Conservation (phyloP, 1,139 yeast genomes). For the Eremothecium coryli region DNA sequence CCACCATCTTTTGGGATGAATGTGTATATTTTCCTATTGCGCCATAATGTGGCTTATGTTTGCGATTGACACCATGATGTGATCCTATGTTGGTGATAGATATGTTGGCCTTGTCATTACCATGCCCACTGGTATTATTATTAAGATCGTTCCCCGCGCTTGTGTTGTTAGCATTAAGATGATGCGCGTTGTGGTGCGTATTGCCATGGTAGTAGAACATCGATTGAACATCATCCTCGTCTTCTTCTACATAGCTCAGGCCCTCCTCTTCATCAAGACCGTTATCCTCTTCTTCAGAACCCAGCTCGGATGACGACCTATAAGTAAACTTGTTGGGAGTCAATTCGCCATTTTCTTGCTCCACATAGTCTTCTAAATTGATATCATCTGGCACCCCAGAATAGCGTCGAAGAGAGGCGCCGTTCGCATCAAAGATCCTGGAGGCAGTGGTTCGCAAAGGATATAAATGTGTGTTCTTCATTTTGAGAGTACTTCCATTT, state of each 20-base stretch:
- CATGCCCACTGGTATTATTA: neutral
- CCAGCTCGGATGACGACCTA: constrained; percentile 9
- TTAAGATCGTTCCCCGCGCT: constrained; percentile 2
- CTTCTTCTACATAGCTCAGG: constrained; percentile 10
- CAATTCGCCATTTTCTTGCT: constrained; percentile 42
- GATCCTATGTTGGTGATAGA: neutral
- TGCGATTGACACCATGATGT: constrained; percentile 3
- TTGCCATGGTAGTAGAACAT: constrained; percentile 26
- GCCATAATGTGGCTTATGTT: constrained; percentile 1
- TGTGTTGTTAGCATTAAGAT: constrained; percentile 13
- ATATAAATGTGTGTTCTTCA: constrained; percentile 22
- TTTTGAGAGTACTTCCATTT: constrained; percentile 10
- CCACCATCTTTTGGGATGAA: constrained; percentile 1
- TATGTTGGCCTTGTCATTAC: neutral
- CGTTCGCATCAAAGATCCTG: constrained; percentile 59
- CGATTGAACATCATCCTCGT: constrained; percentile 27
- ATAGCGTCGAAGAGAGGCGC: constrained; percentile 62
- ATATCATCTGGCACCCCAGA: constrained; percentile 64
- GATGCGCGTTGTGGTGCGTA: neutral
- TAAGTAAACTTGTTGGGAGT: constrained; percentile 9
- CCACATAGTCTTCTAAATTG: constrained; percentile 52
- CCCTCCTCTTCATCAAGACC: constrained; percentile 13
- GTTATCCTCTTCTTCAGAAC: constrained; percentile 13
- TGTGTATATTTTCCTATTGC: constrained; percentile 3
- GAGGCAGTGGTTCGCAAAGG: constrained; percentile 58